phyloP scores from a whole-genome alignment of 2,329 filamentous ascomycete species.

The Truncatella angustata region DNA sequence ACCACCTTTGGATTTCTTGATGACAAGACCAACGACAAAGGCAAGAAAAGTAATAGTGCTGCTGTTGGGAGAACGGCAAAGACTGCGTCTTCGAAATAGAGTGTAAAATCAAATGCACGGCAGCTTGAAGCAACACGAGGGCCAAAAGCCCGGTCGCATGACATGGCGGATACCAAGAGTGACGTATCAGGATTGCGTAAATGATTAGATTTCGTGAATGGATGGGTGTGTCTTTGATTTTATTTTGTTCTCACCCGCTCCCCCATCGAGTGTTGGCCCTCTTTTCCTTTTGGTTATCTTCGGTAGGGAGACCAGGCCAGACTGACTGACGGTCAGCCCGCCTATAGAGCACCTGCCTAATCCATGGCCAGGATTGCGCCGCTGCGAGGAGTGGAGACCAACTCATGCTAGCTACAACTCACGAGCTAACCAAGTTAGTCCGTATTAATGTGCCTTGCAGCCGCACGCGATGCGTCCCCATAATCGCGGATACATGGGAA shows the following conservation, averaged over 20 bases:
- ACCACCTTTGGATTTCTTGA: not conserved
- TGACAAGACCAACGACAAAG: not conserved
- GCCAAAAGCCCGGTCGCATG: not conserved
- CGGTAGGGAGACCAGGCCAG: not conserved
- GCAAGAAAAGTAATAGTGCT: conserved; percentile 3
- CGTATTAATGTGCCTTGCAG: not conserved
- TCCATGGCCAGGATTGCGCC: not conserved
- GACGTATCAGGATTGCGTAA: not conserved
- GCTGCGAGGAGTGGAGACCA: no score
- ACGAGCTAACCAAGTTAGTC: not conserved
- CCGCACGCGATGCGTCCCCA: not conserved
- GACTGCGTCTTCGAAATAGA: conserved; percentile 16
- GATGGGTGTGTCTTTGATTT: not conserved
- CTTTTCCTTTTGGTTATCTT: not conserved
- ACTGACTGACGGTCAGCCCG: not conserved
- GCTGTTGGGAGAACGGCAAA: conserved; percentile 10
- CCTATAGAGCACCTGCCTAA: not conserved
- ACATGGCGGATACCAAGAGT: not conserved
- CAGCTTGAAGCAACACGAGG: conserved; percentile 2
- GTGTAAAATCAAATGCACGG: conserved; percentile 16
- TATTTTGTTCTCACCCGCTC: not conserved
- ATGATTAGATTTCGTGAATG: not conserved
- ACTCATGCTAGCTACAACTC: no score
- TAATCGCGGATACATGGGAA: not conserved
- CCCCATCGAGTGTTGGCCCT: not conserved